A percentile compares a stretch with the other conserved stretches of the same genome.
phyloP scores from a whole-genome alignment of 2,329 filamentous ascomycete genomes.

The Lasiodiplodia sp. region DNA sequence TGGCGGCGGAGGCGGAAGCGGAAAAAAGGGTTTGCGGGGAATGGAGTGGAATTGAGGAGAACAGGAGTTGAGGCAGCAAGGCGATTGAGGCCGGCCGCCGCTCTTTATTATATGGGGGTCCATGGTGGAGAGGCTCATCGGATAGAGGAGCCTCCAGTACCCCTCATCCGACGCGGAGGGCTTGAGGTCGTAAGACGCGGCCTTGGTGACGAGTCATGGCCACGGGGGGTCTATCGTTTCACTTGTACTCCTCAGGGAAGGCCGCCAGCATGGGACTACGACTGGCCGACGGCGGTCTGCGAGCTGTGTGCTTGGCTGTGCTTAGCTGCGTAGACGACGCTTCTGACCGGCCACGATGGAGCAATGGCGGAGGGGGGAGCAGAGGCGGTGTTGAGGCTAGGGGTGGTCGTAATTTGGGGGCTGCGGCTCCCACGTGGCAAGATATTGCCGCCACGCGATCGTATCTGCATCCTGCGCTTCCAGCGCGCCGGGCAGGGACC shows the following conservation, averaged over 20 bases:
- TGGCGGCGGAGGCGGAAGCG: too few species aligned
- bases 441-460: not conserved
- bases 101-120: not conserved
- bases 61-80: too few species aligned
- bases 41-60: too few species aligned
- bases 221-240: not conserved
- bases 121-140: not conserved
- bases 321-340: too few species aligned
- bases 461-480: not conserved
- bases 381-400: not conserved
- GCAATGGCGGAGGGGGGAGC: not conserved
- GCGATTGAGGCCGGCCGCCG: not conserved
- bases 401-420: not conserved
- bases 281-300: too few species aligned
- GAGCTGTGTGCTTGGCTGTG: too few species aligned
- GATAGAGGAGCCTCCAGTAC: too few species aligned
- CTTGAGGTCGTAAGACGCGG: not conserved
- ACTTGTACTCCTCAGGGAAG: not conserved
- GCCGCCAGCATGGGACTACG: too few species aligned
- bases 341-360: too few species aligned
- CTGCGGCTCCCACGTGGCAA: not conserved
- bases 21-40: too few species aligned
- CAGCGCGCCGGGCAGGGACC: not conserved
- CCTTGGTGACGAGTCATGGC: not conserved
- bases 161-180: not conserved